Conservation (phyloP, 139 green algal genomes). For the Desmodesmus armatus region DNA sequence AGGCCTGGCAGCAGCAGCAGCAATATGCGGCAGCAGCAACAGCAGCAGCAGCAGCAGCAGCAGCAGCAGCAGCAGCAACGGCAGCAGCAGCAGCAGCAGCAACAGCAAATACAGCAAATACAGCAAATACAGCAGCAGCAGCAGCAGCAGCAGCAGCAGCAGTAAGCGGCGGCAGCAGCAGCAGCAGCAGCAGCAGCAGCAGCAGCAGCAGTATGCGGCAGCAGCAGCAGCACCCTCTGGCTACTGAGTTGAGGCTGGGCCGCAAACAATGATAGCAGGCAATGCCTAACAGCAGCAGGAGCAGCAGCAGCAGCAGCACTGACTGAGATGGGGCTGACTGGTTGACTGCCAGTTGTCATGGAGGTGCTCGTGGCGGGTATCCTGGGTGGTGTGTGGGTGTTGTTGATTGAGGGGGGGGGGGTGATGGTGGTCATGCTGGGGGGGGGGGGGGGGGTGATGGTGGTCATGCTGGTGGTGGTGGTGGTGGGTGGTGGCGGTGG, state of each 20-base stretch:
- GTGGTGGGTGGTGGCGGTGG: no score
- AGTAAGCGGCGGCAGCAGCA: no score
- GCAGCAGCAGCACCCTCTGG: no score
- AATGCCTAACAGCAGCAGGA: not conserved
- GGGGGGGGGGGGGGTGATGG: no score
- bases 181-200: not conserved
- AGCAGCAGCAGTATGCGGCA: no score
- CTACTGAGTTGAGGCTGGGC: no score
- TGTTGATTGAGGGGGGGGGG: no score
- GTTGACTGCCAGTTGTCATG: not conserved
- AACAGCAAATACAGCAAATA: not conserved
- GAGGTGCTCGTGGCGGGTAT: not conserved
- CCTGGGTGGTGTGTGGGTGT: no score
- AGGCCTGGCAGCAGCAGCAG: no score
- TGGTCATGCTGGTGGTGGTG: no score
- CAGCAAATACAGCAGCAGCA: not conserved
- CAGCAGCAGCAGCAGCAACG: not conserved
- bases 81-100: not conserved
- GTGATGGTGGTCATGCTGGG: no score
- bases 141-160: not conserved
- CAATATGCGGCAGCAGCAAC: not conserved
- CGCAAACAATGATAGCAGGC: not conserved
- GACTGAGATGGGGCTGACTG: not conserved
- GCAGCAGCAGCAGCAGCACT: not conserved
- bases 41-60: constrained; percentile 1